phyloP scores from a whole-genome alignment of 768 basidiomycete species.

The Tricholomella constricta region DNA sequence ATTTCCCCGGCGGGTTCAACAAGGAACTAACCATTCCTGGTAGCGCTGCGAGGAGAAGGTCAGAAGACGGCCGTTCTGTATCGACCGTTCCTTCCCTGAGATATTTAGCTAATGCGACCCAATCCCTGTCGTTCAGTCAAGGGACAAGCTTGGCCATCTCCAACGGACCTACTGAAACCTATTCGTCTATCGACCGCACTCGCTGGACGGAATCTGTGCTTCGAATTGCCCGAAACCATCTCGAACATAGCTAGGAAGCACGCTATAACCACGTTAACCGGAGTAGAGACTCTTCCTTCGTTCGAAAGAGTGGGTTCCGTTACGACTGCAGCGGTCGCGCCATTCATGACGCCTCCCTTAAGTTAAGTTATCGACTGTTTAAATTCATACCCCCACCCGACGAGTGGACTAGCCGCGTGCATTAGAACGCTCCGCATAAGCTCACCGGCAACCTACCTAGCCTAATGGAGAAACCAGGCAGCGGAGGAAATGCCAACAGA shows the following conservation, averaged over 20 bases:
- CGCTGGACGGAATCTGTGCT: not conserved
- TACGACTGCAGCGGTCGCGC: not conserved
- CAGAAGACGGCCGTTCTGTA: no score
- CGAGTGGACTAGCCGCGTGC: not conserved
- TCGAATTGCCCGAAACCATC: not conserved
- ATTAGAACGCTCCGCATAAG: not conserved
- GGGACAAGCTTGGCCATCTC: no score
- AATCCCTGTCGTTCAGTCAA: no score
- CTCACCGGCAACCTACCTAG: not conserved
- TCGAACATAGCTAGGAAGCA: not conserved
- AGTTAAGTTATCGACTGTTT: no score
- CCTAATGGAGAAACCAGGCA: not conserved
- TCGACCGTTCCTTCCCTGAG: no score
- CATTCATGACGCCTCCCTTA: not conserved
- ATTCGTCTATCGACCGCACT: not conserved
- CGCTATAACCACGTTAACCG: conserved; percentile 9
- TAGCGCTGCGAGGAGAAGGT: no score
- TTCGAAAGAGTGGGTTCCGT: not conserved
- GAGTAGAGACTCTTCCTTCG: not conserved
- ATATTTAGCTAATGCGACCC: no score
- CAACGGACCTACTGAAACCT: no score
- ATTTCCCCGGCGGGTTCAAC: no score
- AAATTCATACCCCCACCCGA: not conserved
- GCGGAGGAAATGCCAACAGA: not conserved
- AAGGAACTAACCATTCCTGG: no score